Evolutionary conservation across 2,329 filamentous ascomycete genomes (phyloP).

Genomic region (Arthrobotrys sphaeroides): DNA sequence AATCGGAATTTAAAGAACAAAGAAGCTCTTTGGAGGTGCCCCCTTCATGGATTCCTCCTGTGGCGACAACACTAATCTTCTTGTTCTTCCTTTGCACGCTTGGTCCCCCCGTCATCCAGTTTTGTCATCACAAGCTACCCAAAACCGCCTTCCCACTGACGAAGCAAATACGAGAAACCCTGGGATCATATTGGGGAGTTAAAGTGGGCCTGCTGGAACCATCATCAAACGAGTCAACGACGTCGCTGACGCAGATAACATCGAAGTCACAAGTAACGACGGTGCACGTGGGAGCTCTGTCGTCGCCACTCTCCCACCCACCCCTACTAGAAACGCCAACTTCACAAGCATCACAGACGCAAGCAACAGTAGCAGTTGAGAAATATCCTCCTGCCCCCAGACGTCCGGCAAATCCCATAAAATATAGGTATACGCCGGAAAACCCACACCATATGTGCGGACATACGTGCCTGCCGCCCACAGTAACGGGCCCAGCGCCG

Average conservation of each 20-base stretch:
- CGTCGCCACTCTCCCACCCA: too few species aligned
- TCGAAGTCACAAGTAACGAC: too few species aligned
- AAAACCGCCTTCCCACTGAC: background rate
- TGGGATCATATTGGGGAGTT: background rate
- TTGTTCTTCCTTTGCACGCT: background rate
- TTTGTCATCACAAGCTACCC: background rate
- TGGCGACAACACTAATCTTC: background rate
- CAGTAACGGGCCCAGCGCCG: background rate
- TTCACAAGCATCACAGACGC: background rate
- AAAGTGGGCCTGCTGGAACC: too few species aligned
- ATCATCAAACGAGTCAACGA: too few species aligned
- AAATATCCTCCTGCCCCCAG: background rate
- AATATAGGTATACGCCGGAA: background rate
- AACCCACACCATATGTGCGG: background rate
- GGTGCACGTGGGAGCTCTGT: too few species aligned
- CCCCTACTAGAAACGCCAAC: background rate
- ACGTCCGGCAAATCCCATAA: background rate
- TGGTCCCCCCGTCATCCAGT: background rate
- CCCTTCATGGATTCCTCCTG: background rate
- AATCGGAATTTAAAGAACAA: slow-evolving; percentile 13
- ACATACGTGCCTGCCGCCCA: slow-evolving; percentile 12
- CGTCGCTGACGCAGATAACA: too few species aligned
- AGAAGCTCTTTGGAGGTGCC: background rate
- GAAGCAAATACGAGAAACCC: background rate
- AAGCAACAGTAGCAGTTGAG: background rate